These are phyloP conservation scores for Leccinum ochraceum DNA, from an alignment of 768 basidiomycete genomes.

Conservation along the genomic window DNA sequence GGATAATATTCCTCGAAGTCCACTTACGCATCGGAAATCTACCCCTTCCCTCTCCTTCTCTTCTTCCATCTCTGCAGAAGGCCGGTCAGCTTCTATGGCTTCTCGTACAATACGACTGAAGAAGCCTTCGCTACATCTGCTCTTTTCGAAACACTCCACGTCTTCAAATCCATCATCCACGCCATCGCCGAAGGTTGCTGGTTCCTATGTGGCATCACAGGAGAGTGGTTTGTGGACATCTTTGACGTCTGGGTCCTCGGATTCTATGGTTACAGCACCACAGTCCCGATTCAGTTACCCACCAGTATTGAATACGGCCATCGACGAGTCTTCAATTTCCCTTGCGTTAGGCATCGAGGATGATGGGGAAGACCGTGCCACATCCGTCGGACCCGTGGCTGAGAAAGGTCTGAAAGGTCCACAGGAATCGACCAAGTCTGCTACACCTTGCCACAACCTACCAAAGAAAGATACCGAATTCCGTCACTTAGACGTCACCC, in stretches of 20 bases:
- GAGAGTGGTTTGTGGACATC: conserved; percentile 28
- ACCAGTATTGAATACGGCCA: conserved; percentile 60
- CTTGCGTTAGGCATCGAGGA: conserved; percentile 32
- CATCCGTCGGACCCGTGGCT: conserved; percentile 13
- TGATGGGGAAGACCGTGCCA: conserved; percentile 25
- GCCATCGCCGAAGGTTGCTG: conserved; percentile 25
- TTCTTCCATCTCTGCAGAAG: conserved; percentile 34
- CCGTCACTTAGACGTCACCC: conserved; percentile 28
- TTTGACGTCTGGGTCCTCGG: conserved; percentile 35
- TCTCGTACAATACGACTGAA: conserved; percentile 45
- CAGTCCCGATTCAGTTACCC: conserved; percentile 50
- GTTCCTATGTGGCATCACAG: conserved; percentile 11
- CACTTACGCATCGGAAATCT: conserved; percentile 39
- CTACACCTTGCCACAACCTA: conserved; percentile 15
- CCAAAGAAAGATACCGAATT: conserved; percentile 26
- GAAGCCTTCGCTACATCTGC: conserved; percentile 67
- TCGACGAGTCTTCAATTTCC: conserved; percentile 56
- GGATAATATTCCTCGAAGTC: too few species aligned
- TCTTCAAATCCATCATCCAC: conserved; percentile 43
- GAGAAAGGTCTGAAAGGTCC: conserved; percentile 9
- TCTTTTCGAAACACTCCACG: conserved; percentile 65
- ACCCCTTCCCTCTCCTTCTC: conserved; percentile 36
- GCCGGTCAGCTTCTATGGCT: conserved; percentile 38
- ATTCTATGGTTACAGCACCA: conserved; percentile 59
- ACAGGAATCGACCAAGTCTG: conserved; percentile 24